Conservation (phyloP, 768 basidiomycete genomes). For the Termitomyces sp. region DNA sequence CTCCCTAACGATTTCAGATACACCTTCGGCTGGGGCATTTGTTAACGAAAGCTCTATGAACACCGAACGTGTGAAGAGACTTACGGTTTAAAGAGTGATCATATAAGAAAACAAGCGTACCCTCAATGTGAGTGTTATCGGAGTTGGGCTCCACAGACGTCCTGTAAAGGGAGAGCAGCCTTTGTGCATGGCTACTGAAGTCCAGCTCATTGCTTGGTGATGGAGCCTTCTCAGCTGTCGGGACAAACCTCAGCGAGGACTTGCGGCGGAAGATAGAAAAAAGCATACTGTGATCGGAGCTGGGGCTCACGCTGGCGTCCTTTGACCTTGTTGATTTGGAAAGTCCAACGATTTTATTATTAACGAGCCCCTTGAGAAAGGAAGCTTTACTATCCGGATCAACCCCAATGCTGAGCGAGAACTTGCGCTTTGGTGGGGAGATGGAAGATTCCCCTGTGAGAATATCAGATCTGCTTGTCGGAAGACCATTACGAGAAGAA, state of each 20-base stretch:
- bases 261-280: not conserved
- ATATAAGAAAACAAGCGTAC: slow-evolving; percentile 9
- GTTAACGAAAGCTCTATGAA: not conserved
- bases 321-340: slow-evolving; percentile 6
- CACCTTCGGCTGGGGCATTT: slow-evolving; percentile 5
- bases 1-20: slow-evolving; percentile 9
- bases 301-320: not conserved
- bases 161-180: slow-evolving; percentile 4
- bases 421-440: slow-evolving; percentile 2
- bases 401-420: slow-evolving; percentile 1
- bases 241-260: not conserved
- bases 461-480: not conserved
- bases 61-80: not conserved
- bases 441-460: not conserved
- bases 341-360: slow-evolving; percentile 1
- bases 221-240: slow-evolving; percentile 3
- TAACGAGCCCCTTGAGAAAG: slow-evolving; percentile 10
- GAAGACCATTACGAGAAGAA: not conserved
- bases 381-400: slow-evolving; percentile 6
- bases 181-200: slow-evolving; percentile 5
- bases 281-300: slow-evolving; percentile 5
- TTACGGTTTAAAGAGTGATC: slow-evolving; percentile 11
- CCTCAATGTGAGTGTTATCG: slow-evolving; percentile 1
- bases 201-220: slow-evolving; percentile 1
- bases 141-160: not conserved